A percentile compares a stretch with the other conserved stretches of the same genome.
Conservation (phyloP, 805 yeast genomes). For the Wickerhamiella musiphila region DNA sequence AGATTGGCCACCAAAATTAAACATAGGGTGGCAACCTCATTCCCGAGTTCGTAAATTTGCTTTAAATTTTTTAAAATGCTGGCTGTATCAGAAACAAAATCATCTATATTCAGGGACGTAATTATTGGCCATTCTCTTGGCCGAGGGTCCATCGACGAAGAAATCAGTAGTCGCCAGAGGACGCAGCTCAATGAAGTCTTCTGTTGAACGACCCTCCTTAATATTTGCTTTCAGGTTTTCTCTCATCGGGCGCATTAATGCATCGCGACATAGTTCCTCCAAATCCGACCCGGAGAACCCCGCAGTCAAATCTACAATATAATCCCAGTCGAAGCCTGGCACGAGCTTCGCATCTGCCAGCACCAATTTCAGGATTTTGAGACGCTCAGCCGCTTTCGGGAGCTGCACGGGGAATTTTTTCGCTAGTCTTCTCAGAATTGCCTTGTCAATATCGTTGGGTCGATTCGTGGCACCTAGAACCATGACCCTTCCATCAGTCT, state of each 20-base stretch:
- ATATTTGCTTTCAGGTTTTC: slow-evolving; percentile 58
- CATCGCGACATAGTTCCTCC: slow-evolving; percentile 81
- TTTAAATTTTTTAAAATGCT: no score
- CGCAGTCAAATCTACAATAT: slow-evolving; percentile 43
- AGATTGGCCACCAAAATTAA: no score
- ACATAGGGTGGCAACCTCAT: no score
- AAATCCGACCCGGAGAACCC: slow-evolving; percentile 85
- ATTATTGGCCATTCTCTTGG: background rate
- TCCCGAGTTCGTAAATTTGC: no score
- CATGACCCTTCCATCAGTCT: slow-evolving; percentile 59
- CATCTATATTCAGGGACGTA: slow-evolving; percentile 2
- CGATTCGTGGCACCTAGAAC: slow-evolving; percentile 93
- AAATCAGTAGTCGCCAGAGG: slow-evolving; percentile 54
- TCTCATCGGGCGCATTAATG: slow-evolving; percentile 76
- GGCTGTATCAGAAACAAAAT: no score
- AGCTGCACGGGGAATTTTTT: slow-evolving; percentile 65
- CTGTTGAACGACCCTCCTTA: slow-evolving; percentile 21
- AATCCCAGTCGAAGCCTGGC: slow-evolving; percentile 38
- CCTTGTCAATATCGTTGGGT: slow-evolving; percentile 78
- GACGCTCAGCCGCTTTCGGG: slow-evolving; percentile 54
- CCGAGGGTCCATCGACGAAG: slow-evolving; percentile 2
- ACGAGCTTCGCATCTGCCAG: slow-evolving; percentile 51
- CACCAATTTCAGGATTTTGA: slow-evolving; percentile 49
- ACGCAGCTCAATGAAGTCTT: slow-evolving; percentile 28
- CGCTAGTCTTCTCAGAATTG: slow-evolving; percentile 85